Conservation (phyloP, 2,329 filamentous ascomycete genomes). For the Claviceps arundinis region DNA sequence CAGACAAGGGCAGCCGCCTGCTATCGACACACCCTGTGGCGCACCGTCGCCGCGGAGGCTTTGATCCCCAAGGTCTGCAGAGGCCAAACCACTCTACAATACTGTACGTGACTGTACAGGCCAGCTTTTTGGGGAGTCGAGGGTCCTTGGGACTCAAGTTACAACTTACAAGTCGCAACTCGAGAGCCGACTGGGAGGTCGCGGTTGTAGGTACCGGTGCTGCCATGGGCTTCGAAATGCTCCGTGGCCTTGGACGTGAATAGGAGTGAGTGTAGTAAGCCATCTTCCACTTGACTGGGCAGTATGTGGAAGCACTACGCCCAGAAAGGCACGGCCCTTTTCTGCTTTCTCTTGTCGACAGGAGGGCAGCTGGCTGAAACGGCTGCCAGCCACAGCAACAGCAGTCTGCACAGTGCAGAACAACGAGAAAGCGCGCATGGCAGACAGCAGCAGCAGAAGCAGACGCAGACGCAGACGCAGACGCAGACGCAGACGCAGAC, state of each 20-base stretch:
- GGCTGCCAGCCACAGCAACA: neutral
- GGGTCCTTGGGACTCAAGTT: too few relatives aligned
- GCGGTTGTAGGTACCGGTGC: too few relatives aligned
- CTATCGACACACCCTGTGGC: neutral
- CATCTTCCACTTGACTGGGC: neutral
- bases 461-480: neutral
- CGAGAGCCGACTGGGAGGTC: too few relatives aligned
- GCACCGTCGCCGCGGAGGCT: too few relatives aligned
- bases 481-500: neutral
- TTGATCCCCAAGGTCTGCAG: too few relatives aligned
- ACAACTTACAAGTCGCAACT: too few relatives aligned
- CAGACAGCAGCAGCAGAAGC: neutral
- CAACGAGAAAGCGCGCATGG: neutral
- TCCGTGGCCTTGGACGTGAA: neutral
- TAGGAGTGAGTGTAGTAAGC: neutral
- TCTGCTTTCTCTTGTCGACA: neutral
- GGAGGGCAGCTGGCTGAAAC: slow-evolving; percentile 10
- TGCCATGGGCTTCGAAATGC: neutral
- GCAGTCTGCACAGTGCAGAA: too few relatives aligned
- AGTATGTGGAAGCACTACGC: neutral
- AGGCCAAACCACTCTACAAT: too few relatives aligned
- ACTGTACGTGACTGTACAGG: too few relatives aligned
- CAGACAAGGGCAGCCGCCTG: neutral
- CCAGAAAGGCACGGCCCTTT: neutral
- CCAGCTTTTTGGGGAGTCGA: too few relatives aligned